These are phyloP conservation scores for Diversispora eburnea DNA, from an alignment of 192 early-diverging fungal species.

Conservation along the genomic window DNA sequence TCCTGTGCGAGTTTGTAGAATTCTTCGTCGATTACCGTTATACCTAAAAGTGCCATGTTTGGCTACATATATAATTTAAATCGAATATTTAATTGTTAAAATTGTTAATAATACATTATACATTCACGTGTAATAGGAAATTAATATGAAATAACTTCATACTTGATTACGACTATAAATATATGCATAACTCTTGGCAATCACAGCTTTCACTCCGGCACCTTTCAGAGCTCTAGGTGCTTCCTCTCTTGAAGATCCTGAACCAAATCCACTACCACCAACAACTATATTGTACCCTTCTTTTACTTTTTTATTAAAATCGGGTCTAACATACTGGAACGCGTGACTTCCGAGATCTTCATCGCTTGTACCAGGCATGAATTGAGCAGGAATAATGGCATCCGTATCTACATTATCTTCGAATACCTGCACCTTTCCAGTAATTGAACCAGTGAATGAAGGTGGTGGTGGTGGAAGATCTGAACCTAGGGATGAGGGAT, in stretches of 20 bases:
- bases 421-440: conserved; percentile 67
- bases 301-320: conserved; percentile 62
- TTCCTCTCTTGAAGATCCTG: conserved; percentile 75
- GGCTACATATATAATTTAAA: conserved; percentile 32
- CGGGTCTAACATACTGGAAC: conserved; percentile 72
- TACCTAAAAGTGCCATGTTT: conserved; percentile 78
- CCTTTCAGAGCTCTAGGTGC: conserved; percentile 73
- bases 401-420: conserved; percentile 77
- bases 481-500: conserved; percentile 17
- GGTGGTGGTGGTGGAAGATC: conserved; percentile 29
- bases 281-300: conserved; percentile 69
- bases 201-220: conserved; percentile 67
- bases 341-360: conserved; percentile 65
- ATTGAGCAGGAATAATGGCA: conserved; percentile 75
- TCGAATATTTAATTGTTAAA: not conserved
- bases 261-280: conserved; percentile 69
- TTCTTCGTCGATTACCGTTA: conserved; percentile 66
- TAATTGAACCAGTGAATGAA: conserved; percentile 48
- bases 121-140: not conserved
- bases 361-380: conserved; percentile 68
- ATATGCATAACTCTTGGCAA: conserved; percentile 78
- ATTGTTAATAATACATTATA: not conserved
- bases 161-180: conserved; percentile 78
- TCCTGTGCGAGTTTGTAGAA: conserved; percentile 76
- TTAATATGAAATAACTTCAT: not conserved